Evolutionary conservation across 2,329 filamentous ascomycete species (phyloP).

Genomic region (Thermomyces lanuginosus): DNA sequence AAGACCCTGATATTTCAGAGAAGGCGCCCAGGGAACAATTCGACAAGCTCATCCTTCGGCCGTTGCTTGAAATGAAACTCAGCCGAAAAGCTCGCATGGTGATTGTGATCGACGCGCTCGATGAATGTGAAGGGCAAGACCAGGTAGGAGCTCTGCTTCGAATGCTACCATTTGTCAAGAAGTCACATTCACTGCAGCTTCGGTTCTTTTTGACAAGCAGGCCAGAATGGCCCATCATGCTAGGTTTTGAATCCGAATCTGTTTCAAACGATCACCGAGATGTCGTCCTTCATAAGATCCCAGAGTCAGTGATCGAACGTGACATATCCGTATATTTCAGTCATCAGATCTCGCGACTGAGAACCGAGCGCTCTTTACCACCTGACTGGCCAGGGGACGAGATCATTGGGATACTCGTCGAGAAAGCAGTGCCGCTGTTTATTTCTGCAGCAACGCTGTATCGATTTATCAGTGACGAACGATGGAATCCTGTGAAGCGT

Average conservation of each 20-base stretch:
- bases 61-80: background rate
- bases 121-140: conserved; percentile 14
- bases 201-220: conserved; percentile 17
- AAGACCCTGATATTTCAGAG: background rate
- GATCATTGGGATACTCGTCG: background rate
- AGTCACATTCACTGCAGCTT: conserved; percentile 7
- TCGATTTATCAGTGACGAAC: conserved; percentile 2
- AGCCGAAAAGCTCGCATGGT: conserved; percentile 1
- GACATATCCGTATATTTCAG: conserved; percentile 13
- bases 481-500: background rate
- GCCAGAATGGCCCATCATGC: conserved; percentile 10
- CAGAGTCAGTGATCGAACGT: conserved; percentile 6
- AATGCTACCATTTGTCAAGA: conserved; percentile 8
- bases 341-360: conserved; percentile 6
- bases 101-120: conserved; percentile 13
- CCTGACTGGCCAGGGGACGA: background rate
- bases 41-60: background rate
- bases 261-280: conserved; percentile 5
- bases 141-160: conserved; percentile 10
- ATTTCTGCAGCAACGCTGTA: conserved; percentile 2
- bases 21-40: background rate
- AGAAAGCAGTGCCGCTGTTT: background rate
- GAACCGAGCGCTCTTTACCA: conserved; percentile 3
- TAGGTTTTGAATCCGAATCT: conserved; percentile 7
- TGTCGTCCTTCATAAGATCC: conserved; percentile 10